A percentile compares a stretch with the other conserved stretches of the same genome.
These are phyloP conservation scores for Coleophoma crateriformis DNA, from an alignment of 2,329 filamentous ascomycete genomes.

Conservation along the genomic window DNA sequence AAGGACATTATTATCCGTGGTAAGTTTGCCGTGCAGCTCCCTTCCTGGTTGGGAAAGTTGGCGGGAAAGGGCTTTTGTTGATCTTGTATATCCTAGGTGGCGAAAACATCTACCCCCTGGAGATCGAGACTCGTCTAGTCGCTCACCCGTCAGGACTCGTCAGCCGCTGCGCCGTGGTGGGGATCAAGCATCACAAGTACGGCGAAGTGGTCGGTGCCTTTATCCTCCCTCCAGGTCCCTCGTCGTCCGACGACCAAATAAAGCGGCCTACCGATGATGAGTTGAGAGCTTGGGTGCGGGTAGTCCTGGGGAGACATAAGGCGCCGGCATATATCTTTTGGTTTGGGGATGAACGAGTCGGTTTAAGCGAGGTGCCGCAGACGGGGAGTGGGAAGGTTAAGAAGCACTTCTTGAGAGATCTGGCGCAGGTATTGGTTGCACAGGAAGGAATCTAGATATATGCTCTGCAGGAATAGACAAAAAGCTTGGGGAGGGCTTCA, in stretches of 20 bases:
- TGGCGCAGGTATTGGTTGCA: not conserved
- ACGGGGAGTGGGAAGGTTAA: slow-evolving; percentile 70
- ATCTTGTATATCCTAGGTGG: slow-evolving; percentile 42
- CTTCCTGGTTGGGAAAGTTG: slow-evolving; percentile 5
- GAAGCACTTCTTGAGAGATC: slow-evolving; percentile 37
- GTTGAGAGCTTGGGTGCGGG: slow-evolving; percentile 56
- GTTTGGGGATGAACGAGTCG: slow-evolving; percentile 56
- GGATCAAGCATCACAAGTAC: slow-evolving; percentile 64
- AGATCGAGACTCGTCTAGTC: slow-evolving; percentile 69
- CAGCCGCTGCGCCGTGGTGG: slow-evolving; percentile 62
- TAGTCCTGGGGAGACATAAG: slow-evolving; percentile 60
- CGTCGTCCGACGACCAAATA: slow-evolving; percentile 11
- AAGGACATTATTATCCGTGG: slow-evolving; percentile 77
- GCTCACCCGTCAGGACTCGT: slow-evolving; percentile 51
- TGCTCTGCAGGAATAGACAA: too few relatives aligned
- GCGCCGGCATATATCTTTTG: slow-evolving; percentile 72
- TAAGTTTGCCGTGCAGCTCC: slow-evolving; percentile 19
- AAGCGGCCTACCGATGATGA: slow-evolving; percentile 43
- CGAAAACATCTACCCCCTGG: slow-evolving; percentile 69
- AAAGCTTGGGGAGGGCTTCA: too few relatives aligned
- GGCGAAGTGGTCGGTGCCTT: slow-evolving; percentile 70
- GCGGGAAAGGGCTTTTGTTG: too few relatives aligned
- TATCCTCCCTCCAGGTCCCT: slow-evolving; percentile 31
- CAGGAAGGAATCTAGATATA: not conserved
- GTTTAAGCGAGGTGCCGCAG: slow-evolving; percentile 48